Evolutionary conservation across 2,329 filamentous ascomycete species (phyloP).

Genomic region (Fusarium foetens): DNA sequence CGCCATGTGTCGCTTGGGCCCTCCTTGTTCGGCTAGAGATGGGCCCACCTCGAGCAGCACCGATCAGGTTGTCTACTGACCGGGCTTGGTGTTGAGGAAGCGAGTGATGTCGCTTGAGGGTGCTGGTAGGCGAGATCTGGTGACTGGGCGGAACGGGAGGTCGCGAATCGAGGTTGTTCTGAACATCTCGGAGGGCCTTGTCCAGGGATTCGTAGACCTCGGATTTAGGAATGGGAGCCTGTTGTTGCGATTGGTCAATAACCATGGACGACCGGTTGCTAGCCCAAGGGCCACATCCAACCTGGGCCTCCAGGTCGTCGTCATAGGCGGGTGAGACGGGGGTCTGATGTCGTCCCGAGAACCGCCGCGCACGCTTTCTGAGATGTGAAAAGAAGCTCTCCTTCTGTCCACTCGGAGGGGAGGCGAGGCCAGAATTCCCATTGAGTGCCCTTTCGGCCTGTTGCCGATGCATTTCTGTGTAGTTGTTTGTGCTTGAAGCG

Average conservation of each 20-base stretch:
- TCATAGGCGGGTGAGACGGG: slow-evolving; percentile 82
- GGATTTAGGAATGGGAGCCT: slow-evolving; percentile 62
- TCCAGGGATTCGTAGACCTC: slow-evolving; percentile 70
- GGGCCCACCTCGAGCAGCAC: slow-evolving; percentile 67
- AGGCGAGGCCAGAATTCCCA: slow-evolving; percentile 78
- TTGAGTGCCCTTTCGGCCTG: slow-evolving; percentile 92
- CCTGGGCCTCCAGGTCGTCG: slow-evolving; percentile 93
- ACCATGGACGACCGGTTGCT: slow-evolving; percentile 87
- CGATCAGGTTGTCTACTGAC: slow-evolving; percentile 71
- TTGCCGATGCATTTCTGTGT: slow-evolving; percentile 87
- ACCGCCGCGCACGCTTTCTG: slow-evolving; percentile 88
- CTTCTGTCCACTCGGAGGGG: slow-evolving; percentile 82
- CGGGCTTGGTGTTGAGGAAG: slow-evolving; percentile 70
- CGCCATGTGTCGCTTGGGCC: slow-evolving; percentile 77
- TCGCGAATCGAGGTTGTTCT: slow-evolving; percentile 60
- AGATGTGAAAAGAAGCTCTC: slow-evolving; percentile 99
- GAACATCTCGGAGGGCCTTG: slow-evolving; percentile 65
- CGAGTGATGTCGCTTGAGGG: slow-evolving; percentile 73
- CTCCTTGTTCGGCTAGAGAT: slow-evolving; percentile 84
- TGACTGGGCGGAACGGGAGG: slow-evolving; percentile 65
- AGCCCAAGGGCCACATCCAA: slow-evolving; percentile 89
- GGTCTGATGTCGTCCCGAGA: slow-evolving; percentile 90
- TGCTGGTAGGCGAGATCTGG: slow-evolving; percentile 59
- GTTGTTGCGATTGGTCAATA: slow-evolving; percentile 68
- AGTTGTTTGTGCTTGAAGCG: slow-evolving; percentile 91